Percentiles rank a stretch among this genome's conserved stretches.
phyloP scores from a whole-genome alignment of 306 rosid species.

The Parietaria judaica region DNA sequence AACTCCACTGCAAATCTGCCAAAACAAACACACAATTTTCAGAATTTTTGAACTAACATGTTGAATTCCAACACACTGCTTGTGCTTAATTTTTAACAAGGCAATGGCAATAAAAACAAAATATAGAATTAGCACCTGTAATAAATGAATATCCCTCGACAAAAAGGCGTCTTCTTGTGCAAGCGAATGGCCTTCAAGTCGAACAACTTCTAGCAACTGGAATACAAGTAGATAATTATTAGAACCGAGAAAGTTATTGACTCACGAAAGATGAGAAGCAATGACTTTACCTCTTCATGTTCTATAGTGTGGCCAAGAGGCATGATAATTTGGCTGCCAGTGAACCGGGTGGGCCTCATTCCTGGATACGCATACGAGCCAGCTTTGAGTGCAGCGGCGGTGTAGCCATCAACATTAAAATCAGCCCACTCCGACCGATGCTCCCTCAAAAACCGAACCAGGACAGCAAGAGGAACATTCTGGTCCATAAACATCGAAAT shows the following conservation, averaged over 20 bases:
- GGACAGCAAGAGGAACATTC: constrained; percentile 88
- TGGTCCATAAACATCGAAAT: constrained; percentile 25
- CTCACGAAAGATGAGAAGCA: neutral
- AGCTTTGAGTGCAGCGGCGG: constrained; percentile 75
- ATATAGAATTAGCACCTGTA: constrained; percentile 50
- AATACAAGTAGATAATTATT: constrained; percentile 13
- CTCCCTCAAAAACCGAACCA: constrained; percentile 91
- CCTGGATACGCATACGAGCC: constrained; percentile 78
- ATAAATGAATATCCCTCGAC: constrained; percentile 85
- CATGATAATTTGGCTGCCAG: constrained; percentile 95
- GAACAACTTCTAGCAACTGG: constrained; percentile 87
- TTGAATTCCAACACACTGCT: neutral
- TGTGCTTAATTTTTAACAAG: neutral
- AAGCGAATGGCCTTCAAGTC: constrained; percentile 90
- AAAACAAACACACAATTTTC: neutral
- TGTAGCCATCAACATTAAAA: constrained; percentile 89
- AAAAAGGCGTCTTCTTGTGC: constrained; percentile 81
- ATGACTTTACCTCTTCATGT: constrained; percentile 67
- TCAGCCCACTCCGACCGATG: constrained; percentile 99
- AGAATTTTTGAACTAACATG: no score
- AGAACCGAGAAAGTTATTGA: neutral
- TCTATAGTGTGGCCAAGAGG: constrained; percentile 96
- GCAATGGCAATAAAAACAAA: neutral
- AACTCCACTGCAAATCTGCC: constrained; percentile 72
- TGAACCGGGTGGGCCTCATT: constrained; percentile 85